phyloP scores from a whole-genome alignment of 352 stramenopile genomes.

The Pythium folliculosum region DNA sequence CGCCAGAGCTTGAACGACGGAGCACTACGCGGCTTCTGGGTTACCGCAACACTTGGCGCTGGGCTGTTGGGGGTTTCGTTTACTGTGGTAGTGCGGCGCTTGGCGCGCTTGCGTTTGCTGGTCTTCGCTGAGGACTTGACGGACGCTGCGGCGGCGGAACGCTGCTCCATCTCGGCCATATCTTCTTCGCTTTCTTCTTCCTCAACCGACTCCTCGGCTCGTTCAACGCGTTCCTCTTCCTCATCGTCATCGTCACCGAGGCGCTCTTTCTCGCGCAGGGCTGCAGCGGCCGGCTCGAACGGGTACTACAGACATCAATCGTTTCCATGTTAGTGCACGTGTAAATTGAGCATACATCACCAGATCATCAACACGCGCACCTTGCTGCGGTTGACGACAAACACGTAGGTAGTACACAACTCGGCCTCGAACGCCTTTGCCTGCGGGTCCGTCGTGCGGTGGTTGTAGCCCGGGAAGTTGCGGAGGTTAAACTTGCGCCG shows the following conservation, averaged over 20 bases:
- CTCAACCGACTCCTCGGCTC: background rate
- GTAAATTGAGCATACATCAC: background rate
- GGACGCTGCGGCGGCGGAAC: background rate
- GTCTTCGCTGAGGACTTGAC: background rate
- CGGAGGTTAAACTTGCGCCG: conserved; percentile 69
- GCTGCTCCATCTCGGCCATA: too few relatives aligned
- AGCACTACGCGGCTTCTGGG: background rate
- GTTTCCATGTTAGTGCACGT: background rate
- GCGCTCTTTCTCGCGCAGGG: background rate
- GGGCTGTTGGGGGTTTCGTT: background rate
- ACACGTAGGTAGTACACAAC: conserved; percentile 84
- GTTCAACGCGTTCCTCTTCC: background rate
- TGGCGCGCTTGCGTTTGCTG: conserved; percentile 22
- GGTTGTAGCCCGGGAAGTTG: conserved; percentile 82
- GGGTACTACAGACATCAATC: conserved; percentile 15
- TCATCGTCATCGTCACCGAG: background rate
- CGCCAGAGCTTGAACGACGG: conserved; percentile 22
- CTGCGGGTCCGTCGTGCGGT: conserved; percentile 85
- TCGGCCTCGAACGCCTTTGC: conserved; percentile 86
- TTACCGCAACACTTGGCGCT: background rate
- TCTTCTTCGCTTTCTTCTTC: background rate
- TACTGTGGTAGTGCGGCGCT: background rate
- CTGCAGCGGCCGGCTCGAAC: conserved; percentile 9
- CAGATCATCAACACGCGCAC: conserved; percentile 27
- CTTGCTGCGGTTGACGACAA: conserved; percentile 81